These are phyloP conservation scores for Phaffia australis DNA, from an alignment of 768 basidiomycete species.

Conservation along the genomic window DNA sequence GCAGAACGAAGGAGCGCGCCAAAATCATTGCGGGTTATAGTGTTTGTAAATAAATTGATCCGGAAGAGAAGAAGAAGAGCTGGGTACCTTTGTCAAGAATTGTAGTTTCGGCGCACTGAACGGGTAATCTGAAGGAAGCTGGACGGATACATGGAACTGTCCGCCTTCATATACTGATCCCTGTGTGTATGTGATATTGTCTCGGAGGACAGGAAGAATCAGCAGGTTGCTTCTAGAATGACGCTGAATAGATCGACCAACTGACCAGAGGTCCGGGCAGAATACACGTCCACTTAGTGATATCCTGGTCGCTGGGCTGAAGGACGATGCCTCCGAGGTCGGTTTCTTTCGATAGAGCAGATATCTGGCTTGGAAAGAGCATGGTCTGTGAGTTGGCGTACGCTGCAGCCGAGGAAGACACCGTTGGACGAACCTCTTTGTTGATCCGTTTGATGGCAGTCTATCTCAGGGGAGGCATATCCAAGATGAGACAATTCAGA, in stretches of 20 bases:
- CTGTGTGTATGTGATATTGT: not conserved
- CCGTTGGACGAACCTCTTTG: slow-evolving; percentile 10
- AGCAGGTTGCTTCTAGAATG: not conserved
- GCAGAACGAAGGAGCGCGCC: no score
- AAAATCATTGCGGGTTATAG: not conserved
- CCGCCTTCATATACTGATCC: slow-evolving; percentile 23
- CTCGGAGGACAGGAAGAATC: not conserved
- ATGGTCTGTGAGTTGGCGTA: not conserved
- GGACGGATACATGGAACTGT: slow-evolving; percentile 40
- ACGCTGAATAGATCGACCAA: not conserved
- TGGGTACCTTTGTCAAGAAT: slow-evolving; percentile 24
- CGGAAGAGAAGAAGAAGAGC: no score
- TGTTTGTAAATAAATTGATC: not conserved
- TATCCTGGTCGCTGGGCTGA: slow-evolving; percentile 10
- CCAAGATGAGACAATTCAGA: no score
- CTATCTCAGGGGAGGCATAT: not conserved
- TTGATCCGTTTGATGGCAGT: slow-evolving; percentile 25
- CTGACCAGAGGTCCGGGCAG: slow-evolving; percentile 22
- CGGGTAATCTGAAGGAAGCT: slow-evolving; percentile 63
- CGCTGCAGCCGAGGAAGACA: not conserved
- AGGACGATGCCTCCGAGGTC: slow-evolving; percentile 22
- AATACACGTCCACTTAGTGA: slow-evolving; percentile 19
- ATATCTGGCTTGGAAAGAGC: not conserved
- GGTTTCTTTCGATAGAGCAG: slow-evolving; percentile 17
- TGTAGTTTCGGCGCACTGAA: slow-evolving; percentile 27